Evolutionary conservation across 1,284 basidiomycete species (phyloP), one percentile per base, ranked within the genome.

Genomic region (Sanguinoderma infundibulare): DNA sequence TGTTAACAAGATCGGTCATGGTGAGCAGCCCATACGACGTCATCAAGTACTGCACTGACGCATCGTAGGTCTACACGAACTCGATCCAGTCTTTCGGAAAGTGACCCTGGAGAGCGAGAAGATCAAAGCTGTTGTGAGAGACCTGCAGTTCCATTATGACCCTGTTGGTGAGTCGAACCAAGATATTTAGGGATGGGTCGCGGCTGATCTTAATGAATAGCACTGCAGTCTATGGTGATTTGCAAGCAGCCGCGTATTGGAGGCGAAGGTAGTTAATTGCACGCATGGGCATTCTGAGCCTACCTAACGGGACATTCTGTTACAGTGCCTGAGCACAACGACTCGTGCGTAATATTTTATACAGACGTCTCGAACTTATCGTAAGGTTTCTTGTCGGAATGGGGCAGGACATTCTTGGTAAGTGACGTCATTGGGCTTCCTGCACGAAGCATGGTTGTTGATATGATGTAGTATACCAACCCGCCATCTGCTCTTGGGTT

Each of bases 141-240:
- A 94, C 67, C 78, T 98, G 38, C 83, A 83, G 54, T 92, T 91
- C 70, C 94, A 97, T 72, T 82, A 81, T 63, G 89, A 95, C 74
- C 96, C 96, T 12, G 84, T 90, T 26, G 92, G 92, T 92, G 57
- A 64, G 81, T 62, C 17, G 0, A 3, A 15, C 17, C 10, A 2
- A 1, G 5, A 15, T 46, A 39, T 14, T 22, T 3, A 7, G 32
- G 1, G n/a, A 5, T n/a, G 34, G 24, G 8, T 46, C 24, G 14
- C 42, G 35, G 35, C 22, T 24, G 28, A 20, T 28, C 12, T 6
- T 22, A 30, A 6, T 22, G 24, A 24, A 10, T 70, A 88, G 95
- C 95, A 5, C 78, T 98, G 55, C 97, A 99, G 75, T 94, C 91
- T 17, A 98, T 98, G 97, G 83, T 98, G 24, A 96, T 97, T 59